Percentiles rank a stretch among this genome's conserved stretches.
Evolutionary conservation across 2,329 filamentous ascomycete genomes (phyloP).

Genomic region (Calonectria montana): DNA sequence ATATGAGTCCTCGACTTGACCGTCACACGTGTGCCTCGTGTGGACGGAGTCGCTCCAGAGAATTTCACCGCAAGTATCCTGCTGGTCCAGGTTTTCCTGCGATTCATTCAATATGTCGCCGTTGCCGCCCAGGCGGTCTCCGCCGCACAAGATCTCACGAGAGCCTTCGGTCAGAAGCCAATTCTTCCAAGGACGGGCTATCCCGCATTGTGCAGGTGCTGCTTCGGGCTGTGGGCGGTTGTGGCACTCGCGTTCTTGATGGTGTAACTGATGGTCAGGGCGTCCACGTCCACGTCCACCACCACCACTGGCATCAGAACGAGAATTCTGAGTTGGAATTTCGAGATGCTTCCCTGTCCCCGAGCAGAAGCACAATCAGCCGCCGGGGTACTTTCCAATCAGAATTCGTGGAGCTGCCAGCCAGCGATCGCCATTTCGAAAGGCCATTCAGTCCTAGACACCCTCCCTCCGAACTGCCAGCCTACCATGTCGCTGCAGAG

Average conservation of each 20-base stretch:
- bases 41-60: neutral
- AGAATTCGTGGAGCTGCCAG: neutral
- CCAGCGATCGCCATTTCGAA: neutral
- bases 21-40: neutral
- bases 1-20: neutral
- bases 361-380: neutral
- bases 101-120: constrained; percentile 4
- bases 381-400: neutral
- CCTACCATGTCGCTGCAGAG: neutral
- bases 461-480: neutral
- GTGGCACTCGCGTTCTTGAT: neutral
- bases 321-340: neutral
- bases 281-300: neutral
- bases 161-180: neutral
- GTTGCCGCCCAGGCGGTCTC: constrained; percentile 1
- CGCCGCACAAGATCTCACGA: neutral
- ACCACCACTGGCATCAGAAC: constrained; percentile 4
- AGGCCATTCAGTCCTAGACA: neutral
- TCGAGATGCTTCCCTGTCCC: neutral
- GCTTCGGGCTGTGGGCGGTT: neutral
- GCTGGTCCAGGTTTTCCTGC: neutral
- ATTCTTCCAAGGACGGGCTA: neutral
- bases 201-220: neutral
- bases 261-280: neutral
- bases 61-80: constrained; percentile 3